Evolutionary conservation across 2,329 filamentous ascomycete species (phyloP), one percentile per base, ranked within the genome.

Genomic region (Pseudogymnoascus verrucosus): DNA sequence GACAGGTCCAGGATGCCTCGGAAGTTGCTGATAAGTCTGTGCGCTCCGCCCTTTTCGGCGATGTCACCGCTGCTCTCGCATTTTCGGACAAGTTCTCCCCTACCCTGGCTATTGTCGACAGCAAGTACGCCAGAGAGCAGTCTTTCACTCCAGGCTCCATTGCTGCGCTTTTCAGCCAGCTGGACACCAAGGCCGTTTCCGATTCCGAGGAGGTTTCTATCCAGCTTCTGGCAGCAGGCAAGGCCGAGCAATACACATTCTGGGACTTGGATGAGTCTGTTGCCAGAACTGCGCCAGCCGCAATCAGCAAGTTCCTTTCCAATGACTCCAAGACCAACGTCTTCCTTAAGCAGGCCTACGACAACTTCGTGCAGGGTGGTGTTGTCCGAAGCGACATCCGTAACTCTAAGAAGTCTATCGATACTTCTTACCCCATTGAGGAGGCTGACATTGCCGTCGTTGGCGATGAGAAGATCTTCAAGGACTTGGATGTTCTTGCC

Each of bases 1-100:
- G 95, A 62, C 95, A 99, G 75, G 93, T 99, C 68, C 77, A 82
- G 66, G 87, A 90, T 68, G 83, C 90, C 67, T 79, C 84, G 65
- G 86, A 87, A 64, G 89, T 95, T 5, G 80, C 85, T 42, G 93
- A 98, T 73, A 76, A 83, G 62, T 88, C 88, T 14, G 78, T 90
- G 61, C 90, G 90, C 74, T 98, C 95, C n/a, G 84, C 84, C 16
- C 84, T 99, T 2, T 97, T 93, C 76, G 87, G 88, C n/a, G 95
- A 99, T 75, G 91, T 98, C 4, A 80, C 98, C 63, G 90, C 93
- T 7, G 84, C 93, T 19, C 80, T 96, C 62, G 86, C 90, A 39
- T 96, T 98, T 76, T 88, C 89, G 21, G 82, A 84, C 69, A 84
- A 84, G 71, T 87, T 86, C 75, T 78, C 83, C 62, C 77, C 83